Evolutionary conservation across 345 rosid species (phyloP), one percentile per base, ranked within the genome.

Genomic region (Orychophragmus violaceus): DNA sequence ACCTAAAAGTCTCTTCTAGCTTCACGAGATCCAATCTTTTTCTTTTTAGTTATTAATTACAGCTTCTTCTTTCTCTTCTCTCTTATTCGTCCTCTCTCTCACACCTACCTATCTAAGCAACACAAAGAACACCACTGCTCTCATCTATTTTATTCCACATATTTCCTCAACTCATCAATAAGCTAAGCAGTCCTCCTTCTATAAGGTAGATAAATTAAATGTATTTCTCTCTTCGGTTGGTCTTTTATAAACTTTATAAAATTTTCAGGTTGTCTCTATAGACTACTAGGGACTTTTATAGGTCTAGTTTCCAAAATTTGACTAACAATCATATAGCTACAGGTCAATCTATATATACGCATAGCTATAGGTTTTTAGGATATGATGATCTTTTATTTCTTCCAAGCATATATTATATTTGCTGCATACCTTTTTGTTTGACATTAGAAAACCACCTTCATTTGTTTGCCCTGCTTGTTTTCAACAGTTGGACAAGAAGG

Each of bases 1-100:
- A 64, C 59, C 28, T 60, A 74, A 65, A 77, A 61, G 74, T 56
- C 77, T 74, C 69, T 42, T 53, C 75, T 53, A 53, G 58, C 58
- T 76, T 80, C 89, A 78, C 89, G 85, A 82, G 95, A 86, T 86
- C 95, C 91, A 83, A 88, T 82, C 80, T 79, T 60, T 64, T 60
- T 32, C 71, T 72, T 68, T 66, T 68, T 64, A 41, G 67, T 66
- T 49, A 73, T 73, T 73, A 59, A 73, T 72, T 50, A 72, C 76
- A 64, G 49, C 75, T 58, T 66, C 71, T 58, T 46, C 70, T 46
- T 65, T 72, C 57, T 65, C 66, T 16, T 64, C 71, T 64, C 71
- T 67, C 23, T 59, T 59, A n/a, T 46, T 64, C 65, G 32, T 32
- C 52, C 61, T 37, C 12, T 36, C 39, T 27, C 66, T 46, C 61